Evolutionary conservation across 768 basidiomycete species (phyloP), one percentile per base, ranked within the genome.

Genomic region (Termitomyces sp.): DNA sequence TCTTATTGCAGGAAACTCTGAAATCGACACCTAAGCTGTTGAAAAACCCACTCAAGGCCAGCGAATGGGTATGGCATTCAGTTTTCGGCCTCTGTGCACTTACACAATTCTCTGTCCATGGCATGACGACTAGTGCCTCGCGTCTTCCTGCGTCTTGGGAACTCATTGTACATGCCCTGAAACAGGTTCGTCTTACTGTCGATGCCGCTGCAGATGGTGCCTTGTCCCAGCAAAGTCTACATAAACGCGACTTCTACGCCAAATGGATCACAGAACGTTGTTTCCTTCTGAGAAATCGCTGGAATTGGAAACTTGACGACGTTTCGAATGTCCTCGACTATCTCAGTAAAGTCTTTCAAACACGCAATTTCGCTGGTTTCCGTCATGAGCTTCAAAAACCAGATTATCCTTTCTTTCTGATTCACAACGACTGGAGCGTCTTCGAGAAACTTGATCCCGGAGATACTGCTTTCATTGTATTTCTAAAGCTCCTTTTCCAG

Each of bases 401-500:
- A 37, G 87, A 87, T 57, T 91, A 87, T 62, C 90, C 93, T 19
- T 69, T 71, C 19, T 97, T 93, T 69, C 74, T 91, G 60, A 73
- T 78, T 45, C 60, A 79, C 5, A 72, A 75, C 44, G 76, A 90
- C 60, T 72, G 83, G 64, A 68, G 70, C 2, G 69, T 84, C 11
- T 75, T 91, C 5, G 73, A 73, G 17, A 68, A 73, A 19, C 73
- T 75, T 48, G 77, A 83, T 26, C 67, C 70, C 17, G 67, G 68
- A 17, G 94, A 96, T 62, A 83, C 87, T 1, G 81, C 88, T 1
- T 94, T 88, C 64, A 77, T 81, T n/a, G 65, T 90, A 6, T 90
- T 93, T 64, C 74, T 96, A 44, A 92, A 93, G 66, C 76, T 97
- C 53, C 75, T 94, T 34, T 80, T 86, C n/a, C 81, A 82, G 44